These are phyloP conservation scores for Inga oerstediana DNA, from an alignment of 306 rosid genomes.

Conservation along the genomic window DNA sequence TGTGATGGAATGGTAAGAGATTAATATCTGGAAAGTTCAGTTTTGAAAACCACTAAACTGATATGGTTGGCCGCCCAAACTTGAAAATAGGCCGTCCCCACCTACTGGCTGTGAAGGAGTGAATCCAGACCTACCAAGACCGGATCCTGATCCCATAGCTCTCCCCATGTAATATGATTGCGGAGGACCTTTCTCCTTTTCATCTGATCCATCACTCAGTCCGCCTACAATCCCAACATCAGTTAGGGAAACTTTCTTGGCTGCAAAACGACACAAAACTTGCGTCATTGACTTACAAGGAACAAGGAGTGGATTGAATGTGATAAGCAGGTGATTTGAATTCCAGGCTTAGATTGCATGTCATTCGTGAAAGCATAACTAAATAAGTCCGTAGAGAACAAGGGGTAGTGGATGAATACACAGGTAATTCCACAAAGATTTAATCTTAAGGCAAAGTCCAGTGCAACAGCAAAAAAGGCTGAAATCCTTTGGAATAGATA, in stretches of 20 bases:
- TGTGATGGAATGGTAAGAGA: background rate
- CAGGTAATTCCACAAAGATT: background rate
- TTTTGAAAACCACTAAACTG: slow-evolving; percentile 86
- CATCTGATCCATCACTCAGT: slow-evolving; percentile 71
- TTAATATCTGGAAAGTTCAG: slow-evolving; percentile 41
- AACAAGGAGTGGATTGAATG: background rate
- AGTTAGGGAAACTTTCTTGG: slow-evolving; percentile 76
- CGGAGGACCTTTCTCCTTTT: slow-evolving; percentile 74
- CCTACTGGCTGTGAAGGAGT: slow-evolving; percentile 56
- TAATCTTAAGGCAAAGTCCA: background rate
- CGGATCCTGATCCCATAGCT: slow-evolving; percentile 95
- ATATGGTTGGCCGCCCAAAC: slow-evolving; percentile 60
- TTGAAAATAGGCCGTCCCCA: slow-evolving; percentile 72
- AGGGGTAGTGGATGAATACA: slow-evolving; percentile 2
- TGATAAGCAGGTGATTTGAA: background rate
- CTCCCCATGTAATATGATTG: slow-evolving; percentile 82
- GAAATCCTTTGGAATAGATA: background rate
- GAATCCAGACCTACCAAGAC: slow-evolving; percentile 73
- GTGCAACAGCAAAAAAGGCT: background rate
- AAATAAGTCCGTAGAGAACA: background rate
- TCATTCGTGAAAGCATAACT: background rate
- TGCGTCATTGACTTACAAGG: background rate
- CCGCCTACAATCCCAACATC: slow-evolving; percentile 92
- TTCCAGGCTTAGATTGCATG: background rate
- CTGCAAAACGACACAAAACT: slow-evolving; percentile 51